These are phyloP conservation scores for Platanthera guangdongensis DNA, from an alignment of 106 monocot genomes.

Conservation along the genomic window DNA sequence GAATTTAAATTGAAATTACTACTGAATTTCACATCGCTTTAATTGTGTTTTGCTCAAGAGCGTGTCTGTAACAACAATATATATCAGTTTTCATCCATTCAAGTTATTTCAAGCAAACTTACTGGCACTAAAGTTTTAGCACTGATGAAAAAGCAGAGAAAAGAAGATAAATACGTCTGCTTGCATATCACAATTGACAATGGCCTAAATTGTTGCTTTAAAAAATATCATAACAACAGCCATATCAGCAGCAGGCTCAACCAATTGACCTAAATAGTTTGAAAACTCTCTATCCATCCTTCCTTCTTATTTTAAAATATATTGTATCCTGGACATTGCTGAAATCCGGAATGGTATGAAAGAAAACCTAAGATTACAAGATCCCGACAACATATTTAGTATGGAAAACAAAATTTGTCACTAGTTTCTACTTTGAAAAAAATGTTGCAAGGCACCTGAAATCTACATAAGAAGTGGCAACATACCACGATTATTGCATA, in stretches of 20 bases:
- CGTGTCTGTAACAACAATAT: too few species aligned
- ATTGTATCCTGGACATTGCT: background rate
- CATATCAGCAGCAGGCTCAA: background rate
- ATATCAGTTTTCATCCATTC: too few species aligned
- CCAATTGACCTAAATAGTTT: background rate
- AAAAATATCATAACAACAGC: too few species aligned
- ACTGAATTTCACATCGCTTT: too few species aligned
- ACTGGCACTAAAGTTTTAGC: too few species aligned
- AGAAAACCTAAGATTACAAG: background rate
- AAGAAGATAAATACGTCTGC: too few species aligned
- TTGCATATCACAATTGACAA: too few species aligned
- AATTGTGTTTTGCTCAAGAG: too few species aligned
- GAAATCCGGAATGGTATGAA: background rate
- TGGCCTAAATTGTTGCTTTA: too few species aligned
- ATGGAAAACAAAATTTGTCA: background rate
- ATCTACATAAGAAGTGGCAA: background rate
- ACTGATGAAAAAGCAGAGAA: too few species aligned
- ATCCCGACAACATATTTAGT: background rate
- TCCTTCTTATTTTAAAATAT: background rate
- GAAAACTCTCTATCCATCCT: background rate
- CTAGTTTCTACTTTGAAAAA: background rate
- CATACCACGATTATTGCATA: background rate
- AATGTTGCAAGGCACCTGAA: background rate
- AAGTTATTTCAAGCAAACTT: too few species aligned
- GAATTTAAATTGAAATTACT: too few species aligned